Evolutionary conservation across 352 stramenopile genomes (phyloP), one percentile per base, ranked within the genome.

Genomic region (Thalassiosira mediterranea): DNA sequence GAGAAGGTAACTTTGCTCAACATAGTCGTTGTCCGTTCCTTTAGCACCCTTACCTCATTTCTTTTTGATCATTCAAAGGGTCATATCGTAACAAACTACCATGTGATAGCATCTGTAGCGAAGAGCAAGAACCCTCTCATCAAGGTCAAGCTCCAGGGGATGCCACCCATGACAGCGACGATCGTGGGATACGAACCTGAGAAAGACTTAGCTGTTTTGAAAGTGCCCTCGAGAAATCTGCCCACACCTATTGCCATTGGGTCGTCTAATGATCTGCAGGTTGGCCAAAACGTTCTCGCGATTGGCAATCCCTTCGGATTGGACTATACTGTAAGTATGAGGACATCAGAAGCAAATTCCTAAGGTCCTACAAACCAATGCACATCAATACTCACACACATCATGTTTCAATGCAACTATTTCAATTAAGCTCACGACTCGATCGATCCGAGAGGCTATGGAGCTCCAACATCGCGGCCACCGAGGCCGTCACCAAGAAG

Each of bases 301-400:
- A 95, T 96, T 64, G 92, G 92, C 1, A 95, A 94, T 72, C 92
- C 92, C 10, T 96, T 95, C 67, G 92, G 92, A 1, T 57, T 96
- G 3, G 92, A 96, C 73, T 90, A 95, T 64, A 93, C 90, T 1
- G 61, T 91, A n/a, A 91, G 73, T n/a, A n/a, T n/a, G n/a, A n/a
- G n/a, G 0, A 72, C 68, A 21, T 76, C 79, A 1, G 58, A 84
- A 3, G 63, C n/a, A 73, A 88, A 51, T 37, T 77, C 34, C 15
- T 44, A 15, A 8, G 8, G 8, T 8, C 37, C 8, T 44, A 44
- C 15, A 8, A 44, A 15, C 56, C 71, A 2, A 51, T 84, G 15
- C 76, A 81, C 17, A 85, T 88, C n/a, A 82, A 76, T 23, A 88
- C 86, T 68, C 81, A 76, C 53, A 89, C 88, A 32, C 15, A 8